These are phyloP conservation scores for Saraca asoca DNA, from an alignment of 331 rosid genomes.

Conservation along the genomic window DNA sequence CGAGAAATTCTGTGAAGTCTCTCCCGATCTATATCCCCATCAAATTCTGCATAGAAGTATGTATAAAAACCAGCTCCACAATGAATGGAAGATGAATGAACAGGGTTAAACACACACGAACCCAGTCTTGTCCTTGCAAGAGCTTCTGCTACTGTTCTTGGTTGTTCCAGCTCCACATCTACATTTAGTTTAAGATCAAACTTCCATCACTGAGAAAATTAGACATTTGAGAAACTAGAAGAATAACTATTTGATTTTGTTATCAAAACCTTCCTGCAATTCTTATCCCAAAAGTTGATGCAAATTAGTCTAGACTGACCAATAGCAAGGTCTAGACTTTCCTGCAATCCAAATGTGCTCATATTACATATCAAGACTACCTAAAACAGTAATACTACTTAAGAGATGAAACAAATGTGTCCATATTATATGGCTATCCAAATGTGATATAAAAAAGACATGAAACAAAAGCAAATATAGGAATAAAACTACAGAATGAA, in stretches of 20 bases:
- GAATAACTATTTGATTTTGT: too few relatives aligned
- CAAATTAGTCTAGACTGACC: too few relatives aligned
- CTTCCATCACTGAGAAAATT: slow-evolving; percentile 1
- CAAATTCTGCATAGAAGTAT: slow-evolving; percentile 50
- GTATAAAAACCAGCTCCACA: too few relatives aligned
- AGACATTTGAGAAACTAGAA: not conserved
- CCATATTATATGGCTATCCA: too few relatives aligned
- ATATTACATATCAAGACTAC: slow-evolving; percentile 12
- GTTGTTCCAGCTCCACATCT: slow-evolving; percentile 83
- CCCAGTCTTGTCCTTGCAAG: slow-evolving; percentile 73
- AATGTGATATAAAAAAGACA: not conserved
- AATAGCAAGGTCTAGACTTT: too few relatives aligned
- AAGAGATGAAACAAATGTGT: not conserved
- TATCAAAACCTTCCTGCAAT: too few relatives aligned
- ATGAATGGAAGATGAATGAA: too few relatives aligned
- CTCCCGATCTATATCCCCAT: slow-evolving; percentile 56
- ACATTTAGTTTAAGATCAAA: slow-evolving; percentile 47
- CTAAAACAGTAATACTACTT: not conserved
- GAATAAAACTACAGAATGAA: slow-evolving; percentile 16
- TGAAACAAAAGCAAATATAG: slow-evolving; percentile 29
- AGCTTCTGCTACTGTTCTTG: slow-evolving; percentile 67
- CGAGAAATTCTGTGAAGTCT: slow-evolving; percentile 63
- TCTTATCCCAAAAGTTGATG: too few relatives aligned
- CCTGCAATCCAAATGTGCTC: too few relatives aligned
- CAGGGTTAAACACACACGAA: slow-evolving; percentile 32